Conservation (phyloP, 345 rosid species). For the Cardamine resedifolia region DNA sequence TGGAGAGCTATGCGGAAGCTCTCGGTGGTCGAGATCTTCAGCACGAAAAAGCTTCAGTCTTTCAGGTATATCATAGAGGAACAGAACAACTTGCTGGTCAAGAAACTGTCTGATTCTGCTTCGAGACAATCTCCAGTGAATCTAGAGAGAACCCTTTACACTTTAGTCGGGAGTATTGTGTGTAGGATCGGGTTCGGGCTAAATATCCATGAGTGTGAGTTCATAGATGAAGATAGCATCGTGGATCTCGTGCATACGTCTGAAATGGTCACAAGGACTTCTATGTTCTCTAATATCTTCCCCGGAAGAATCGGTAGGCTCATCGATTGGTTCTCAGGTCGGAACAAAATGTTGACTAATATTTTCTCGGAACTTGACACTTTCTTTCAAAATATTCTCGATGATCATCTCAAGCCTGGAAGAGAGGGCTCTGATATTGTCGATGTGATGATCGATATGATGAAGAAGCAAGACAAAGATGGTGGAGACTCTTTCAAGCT, state of each 20-base stretch:
- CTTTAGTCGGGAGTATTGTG: constrained; percentile 9
- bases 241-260: neutral
- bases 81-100: constrained; percentile 30
- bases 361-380: neutral
- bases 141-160: constrained; percentile 15
- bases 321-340: constrained; percentile 17
- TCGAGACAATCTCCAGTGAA: neutral
- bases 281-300: constrained; percentile 16
- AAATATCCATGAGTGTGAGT: constrained; percentile 21
- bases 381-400: constrained; percentile 26
- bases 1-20: constrained; percentile 37
- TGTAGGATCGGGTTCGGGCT: constrained; percentile 25
- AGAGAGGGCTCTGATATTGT: constrained; percentile 41
- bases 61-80: constrained; percentile 33
- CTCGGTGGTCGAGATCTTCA: constrained; percentile 25
- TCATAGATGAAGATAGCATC: neutral
- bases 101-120: constrained; percentile 14
- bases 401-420: constrained; percentile 25
- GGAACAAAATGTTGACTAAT: neutral
- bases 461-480: constrained; percentile 31
- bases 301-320: constrained; percentile 19
- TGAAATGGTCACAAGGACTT: neutral
- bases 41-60: constrained; percentile 24
- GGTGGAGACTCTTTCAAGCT: constrained; percentile 14
- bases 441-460: constrained; percentile 43